Evolutionary conservation across 805 yeast genomes (phyloP).

Genomic region (Myxozyma sirexii): DNA sequence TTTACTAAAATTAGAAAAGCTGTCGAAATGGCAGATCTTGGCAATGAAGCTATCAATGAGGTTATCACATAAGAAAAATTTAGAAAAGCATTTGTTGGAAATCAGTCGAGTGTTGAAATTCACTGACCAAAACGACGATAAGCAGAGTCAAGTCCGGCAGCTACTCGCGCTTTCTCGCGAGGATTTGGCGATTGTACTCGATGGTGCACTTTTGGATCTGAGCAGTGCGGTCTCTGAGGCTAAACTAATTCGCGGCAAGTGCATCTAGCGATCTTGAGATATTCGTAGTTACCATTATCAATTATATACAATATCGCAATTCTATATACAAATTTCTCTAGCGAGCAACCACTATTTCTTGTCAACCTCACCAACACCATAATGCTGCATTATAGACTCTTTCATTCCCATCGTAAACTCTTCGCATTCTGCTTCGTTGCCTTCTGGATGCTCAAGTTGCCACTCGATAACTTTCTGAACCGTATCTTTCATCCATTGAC

Average conservation of each 20-base stretch:
- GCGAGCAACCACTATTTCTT: neutral
- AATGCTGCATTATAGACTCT: neutral
- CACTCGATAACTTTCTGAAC: slow-evolving; percentile 62
- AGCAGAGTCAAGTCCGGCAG: neutral
- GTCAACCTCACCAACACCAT: neutral
- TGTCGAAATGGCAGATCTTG: slow-evolving; percentile 3
- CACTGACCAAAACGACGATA: too few relatives aligned
- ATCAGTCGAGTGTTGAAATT: neutral
- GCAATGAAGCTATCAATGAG: neutral
- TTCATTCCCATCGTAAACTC: slow-evolving; percentile 39
- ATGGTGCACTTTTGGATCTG: neutral
- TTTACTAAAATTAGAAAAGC: neutral
- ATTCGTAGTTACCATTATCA: neutral
- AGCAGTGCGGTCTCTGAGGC: neutral
- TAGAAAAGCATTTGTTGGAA: neutral
- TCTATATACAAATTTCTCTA: neutral
- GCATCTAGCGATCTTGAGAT: neutral
- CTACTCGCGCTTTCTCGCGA: neutral
- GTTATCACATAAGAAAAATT: neutral
- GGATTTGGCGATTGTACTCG: neutral
- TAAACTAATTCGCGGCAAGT: neutral
- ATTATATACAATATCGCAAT: neutral
- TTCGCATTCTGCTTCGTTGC: slow-evolving; percentile 57
- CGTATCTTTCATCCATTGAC: slow-evolving; percentile 78
- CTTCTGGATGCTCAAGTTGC: slow-evolving; percentile 76